Evolutionary conservation across 495 filamentous ascomycete species (phyloP).

Genomic region (Pseudoneurospora amorphoporcata): DNA sequence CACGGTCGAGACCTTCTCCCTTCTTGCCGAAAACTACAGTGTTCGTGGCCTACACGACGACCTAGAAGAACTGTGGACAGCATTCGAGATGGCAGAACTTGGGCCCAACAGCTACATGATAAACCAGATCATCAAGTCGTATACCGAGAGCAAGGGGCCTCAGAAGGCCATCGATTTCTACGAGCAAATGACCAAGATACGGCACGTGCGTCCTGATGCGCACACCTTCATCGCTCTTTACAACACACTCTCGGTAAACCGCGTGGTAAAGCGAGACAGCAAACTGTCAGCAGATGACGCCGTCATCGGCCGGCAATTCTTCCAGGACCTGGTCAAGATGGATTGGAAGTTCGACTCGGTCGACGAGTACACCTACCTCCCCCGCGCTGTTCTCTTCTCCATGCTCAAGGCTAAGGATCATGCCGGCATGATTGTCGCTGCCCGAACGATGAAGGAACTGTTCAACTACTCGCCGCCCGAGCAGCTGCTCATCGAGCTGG

Average conservation of each 20-base stretch:
- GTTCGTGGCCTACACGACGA: slow-evolving; percentile 46
- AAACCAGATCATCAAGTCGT: slow-evolving; percentile 61
- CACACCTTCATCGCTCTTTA: slow-evolving; percentile 64
- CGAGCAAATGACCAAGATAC: slow-evolving; percentile 25
- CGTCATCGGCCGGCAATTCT: slow-evolving; percentile 43
- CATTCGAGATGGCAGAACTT: slow-evolving; percentile 49
- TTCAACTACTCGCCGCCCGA: slow-evolving; percentile 43
- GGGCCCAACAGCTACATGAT: slow-evolving; percentile 59
- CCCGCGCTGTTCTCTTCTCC: slow-evolving; percentile 33
- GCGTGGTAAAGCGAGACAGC: slow-evolving; percentile 26
- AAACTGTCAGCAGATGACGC: slow-evolving; percentile 39
- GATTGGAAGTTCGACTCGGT: slow-evolving; percentile 24
- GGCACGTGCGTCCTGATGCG: slow-evolving; percentile 46
- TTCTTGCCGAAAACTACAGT: slow-evolving; percentile 63
- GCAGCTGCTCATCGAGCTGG: slow-evolving; percentile 31
- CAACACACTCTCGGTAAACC: slow-evolving; percentile 35
- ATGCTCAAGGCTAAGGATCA: slow-evolving; percentile 35
- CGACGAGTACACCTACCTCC: slow-evolving; percentile 24
- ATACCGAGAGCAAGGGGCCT: slow-evolving; percentile 42
- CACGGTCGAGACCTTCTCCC: slow-evolving; percentile 64
- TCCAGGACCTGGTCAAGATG: slow-evolving; percentile 47
- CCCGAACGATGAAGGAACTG: slow-evolving; percentile 41
- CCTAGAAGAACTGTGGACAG: slow-evolving; percentile 46
- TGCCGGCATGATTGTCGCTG: slow-evolving; percentile 49
- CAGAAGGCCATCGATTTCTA: slow-evolving; percentile 47